Conservation (phyloP, 2,329 filamentous ascomycete species). For the Ophiostoma fasciatum region DNA sequence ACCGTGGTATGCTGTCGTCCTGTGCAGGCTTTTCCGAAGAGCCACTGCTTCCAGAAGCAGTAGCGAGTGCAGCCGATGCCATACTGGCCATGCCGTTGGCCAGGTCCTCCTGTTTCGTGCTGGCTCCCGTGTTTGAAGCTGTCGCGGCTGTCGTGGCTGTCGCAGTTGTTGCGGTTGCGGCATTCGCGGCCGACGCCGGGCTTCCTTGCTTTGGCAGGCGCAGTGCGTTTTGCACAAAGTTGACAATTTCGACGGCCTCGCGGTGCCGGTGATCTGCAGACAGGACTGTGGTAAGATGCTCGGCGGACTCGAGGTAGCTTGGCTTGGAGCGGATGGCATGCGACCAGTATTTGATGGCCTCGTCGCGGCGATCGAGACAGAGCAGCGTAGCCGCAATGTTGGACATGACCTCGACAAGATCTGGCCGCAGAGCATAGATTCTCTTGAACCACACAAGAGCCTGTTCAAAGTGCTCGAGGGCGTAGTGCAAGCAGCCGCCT, state of each 20-base stretch:
- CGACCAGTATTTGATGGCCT: slow-evolving; percentile 77
- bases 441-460: slow-evolving; percentile 61
- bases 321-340: slow-evolving; percentile 71
- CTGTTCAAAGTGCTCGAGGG: slow-evolving; percentile 68
- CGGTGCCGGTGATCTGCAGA: slow-evolving; percentile 67
- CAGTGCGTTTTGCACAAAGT: slow-evolving; percentile 64
- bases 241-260: slow-evolving; percentile 79
- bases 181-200: no score
- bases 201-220: slow-evolving; percentile 24
- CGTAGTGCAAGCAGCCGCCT: slow-evolving; percentile 84
- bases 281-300: slow-evolving; percentile 79
- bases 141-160: no score
- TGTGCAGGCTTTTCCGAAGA: background rate
- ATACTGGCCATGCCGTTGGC: background rate
- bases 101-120: background rate
- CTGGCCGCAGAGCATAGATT: slow-evolving; percentile 39
- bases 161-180: no score
- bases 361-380: slow-evolving; percentile 64
- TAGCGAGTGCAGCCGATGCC: background rate
- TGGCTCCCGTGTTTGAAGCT: no score
- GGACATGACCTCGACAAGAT: slow-evolving; percentile 81
- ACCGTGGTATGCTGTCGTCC: background rate
- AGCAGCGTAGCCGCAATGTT: slow-evolving; percentile 84
- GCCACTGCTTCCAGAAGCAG: no score
- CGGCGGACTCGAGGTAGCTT: slow-evolving; percentile 84